Evolutionary conservation across 2,329 filamentous ascomycete genomes (phyloP), one percentile per base, ranked within the genome.

Genomic region (Aspergillus sp.): DNA sequence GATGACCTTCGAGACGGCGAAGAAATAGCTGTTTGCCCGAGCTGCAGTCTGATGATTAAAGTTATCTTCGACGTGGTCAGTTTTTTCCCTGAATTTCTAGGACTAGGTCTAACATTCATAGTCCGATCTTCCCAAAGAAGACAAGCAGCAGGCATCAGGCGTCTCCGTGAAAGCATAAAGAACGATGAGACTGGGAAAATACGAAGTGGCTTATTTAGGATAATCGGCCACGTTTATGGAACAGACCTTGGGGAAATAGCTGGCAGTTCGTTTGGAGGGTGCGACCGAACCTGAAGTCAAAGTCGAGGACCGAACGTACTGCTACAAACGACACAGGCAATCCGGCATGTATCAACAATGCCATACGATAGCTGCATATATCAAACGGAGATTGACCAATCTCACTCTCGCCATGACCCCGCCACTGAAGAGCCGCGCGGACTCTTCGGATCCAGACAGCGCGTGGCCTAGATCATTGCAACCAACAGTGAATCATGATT

Each of bases 21-120:
- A 73, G 93, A 98, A 67, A 92, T 99, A 70, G 95, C 90, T n/a
- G 90, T 98, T 11, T 99, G 95, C 70, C 95, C 95, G 20, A 97
- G 93, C 73, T 99, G 95, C 77, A 97, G 93, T 75, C 79, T 99
- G 68, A 96, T 96, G 91, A 96, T 99, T 57, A 80, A 89, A 58
- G 93, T 99, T 13, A 96, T 99, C 47, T 99, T 92, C 68, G 95
- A 98, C 64, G 75, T 67, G 87, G 71, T 54, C 57, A 45, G 24
- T 15, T 13, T 49, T 61, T 57, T 44, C 6, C 40, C 17, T 69
- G 20, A 60, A 60, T 46, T 27, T 37, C 27, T 59, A 57, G 30
- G 5, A 30, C 47, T 57, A 20, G 19, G 54, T 51, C 44, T 60
- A 51, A 61, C 50, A 19, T 49, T 51, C 39, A 33, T 64, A 84